Evolutionary conservation across 805 yeast genomes (phyloP), one percentile per base, ranked within the genome.

Genomic region (Ogataea kodamae): DNA sequence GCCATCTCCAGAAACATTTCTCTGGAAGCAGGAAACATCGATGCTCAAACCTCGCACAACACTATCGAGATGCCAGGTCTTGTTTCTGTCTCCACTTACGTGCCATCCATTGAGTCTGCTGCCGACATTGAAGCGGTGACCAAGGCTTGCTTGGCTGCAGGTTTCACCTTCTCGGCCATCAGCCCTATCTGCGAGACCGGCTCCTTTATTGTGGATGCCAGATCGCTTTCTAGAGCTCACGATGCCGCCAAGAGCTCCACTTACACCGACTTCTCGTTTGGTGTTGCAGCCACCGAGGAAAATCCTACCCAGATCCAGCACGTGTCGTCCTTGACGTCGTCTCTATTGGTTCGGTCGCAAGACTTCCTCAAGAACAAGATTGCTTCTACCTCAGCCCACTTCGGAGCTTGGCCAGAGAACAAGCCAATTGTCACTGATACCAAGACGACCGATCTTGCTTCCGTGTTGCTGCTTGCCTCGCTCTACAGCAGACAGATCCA

Each of bases 391-490:
- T 76, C 95, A 17, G 70, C 81, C 18, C 94, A 85, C 50, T 78
- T 88, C 52, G 77, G 80, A 43, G 65, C 76, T 21, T 89, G 97
- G 96, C 95, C 96, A 33, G 68, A 71, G 32, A 62, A 62, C 51
- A 88, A 87, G 66, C 90, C 92, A 40, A 81, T 90, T 41, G 72
- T 89, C 45, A 87, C 96, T 25, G 97, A 90, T 62, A 96, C 97
- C 30, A 79, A 76, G 58, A 80, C 90, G 16, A 84, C 96, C 23
- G 90, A 87, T 53, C 70, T 90, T 54, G 97, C 97, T n/a, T 84
- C 96, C 3, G 81, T 89, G 27, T 67, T 90, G 57, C 72, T 90
- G 53, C 69, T 90, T 63, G 95, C 97, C 26, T 83, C 96, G 17
- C 72, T 90, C 56, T 88, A 85, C 69, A 74, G 68, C 64, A 76